Evolutionary conservation across 1,284 basidiomycete genomes (phyloP), one percentile per base, ranked within the genome.

Genomic region (Ganoderma boninense): DNA sequence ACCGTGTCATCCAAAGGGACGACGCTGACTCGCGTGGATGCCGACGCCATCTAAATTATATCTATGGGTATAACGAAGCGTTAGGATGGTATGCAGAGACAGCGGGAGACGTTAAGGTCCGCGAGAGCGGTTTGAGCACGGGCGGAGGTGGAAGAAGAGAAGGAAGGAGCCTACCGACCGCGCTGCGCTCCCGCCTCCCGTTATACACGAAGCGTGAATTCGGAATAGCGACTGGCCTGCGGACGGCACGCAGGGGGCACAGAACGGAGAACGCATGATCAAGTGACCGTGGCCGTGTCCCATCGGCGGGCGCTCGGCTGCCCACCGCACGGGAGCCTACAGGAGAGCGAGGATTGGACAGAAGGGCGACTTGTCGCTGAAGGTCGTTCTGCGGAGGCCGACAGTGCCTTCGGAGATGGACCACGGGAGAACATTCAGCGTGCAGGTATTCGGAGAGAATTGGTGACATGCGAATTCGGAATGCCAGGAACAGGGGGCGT

Each of bases 1-100:
- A 70, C 74, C 66, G 76, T 75, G 64, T 73, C 71, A n/a, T 77
- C 75, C 8, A 76, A 65, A 20, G 75, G 72, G 0, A 66, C 67
- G 6, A 74, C 66, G 18, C 71, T 70, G 29, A 76, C 52, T 46
- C 73, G 73, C 14, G 69, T 32, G 29, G 70, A 64, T n/a, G 69
- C 63, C 2, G 65, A 54, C 13, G 64, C 44, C 67, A 74, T 72
- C 40, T 26, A 16, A 16, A 11, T 16, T 49, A 11, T 57, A n/a
- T 49, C n/a, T 57, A 40, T 74, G 1, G 49, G 23, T 35, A 35
- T 60, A n/a, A n/a, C 8, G 57, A 32, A 23, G 23, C 20, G 57
- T 40, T 13, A 60, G 57, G 38, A 16, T 29, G 57, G 35, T 60
- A 40, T 29, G 11, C 40, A 43, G n/a, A 32, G 14, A 1, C 29